Base-by-base conservation (phyloP, 805 yeast species). In the Cyberlindnera amylophila region DNA sequence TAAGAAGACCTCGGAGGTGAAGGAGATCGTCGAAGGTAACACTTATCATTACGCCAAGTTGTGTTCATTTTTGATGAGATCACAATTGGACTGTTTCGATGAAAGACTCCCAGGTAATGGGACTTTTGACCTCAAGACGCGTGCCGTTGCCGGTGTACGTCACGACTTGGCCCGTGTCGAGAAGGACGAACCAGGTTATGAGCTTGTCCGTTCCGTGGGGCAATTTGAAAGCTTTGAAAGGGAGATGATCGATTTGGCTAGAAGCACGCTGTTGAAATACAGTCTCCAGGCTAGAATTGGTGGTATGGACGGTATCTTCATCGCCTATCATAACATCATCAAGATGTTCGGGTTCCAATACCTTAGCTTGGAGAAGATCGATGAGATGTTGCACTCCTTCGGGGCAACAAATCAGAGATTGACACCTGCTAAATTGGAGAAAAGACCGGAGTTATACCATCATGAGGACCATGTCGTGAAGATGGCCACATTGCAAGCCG, bases 251-350 rank as follows among this genome's bases (percentile, higher is more conserved):
- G 98, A 91, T 55, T 71, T 91, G 53, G 75, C 82, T 14, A 67
- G 86, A 44, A 76, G 91, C 2, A 82, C 93, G 0, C 64, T 91
- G 64, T 67, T 91, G 52, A 91, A 91, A 64, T 91, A 91, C 58
- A 75, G 86, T 3, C 70, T 91, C 51, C 98, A 93, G 62, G 98
- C 96, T 0, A 72, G 97, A 48, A 85, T 91, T 32, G 99, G 98
- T 3, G 81, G 85, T 54, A 91, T 93, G 98, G 97, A 90, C 63
- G 99, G 99, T 6, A 87, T 93, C 3, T 88, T 86, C 52, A 72
- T 91, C 13, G 96, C 96, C 0, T 91, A 82, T 61, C 99, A 91
- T 62, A 91, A 90, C 60, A 74, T 88, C 39, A 71, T 77, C 24
- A 68, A 79, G 36, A 75, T 90, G 53, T 87, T 91, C 63, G 99